These are phyloP conservation scores for Pyrenophora tritici-repentis DNA, from an alignment of 2,329 filamentous ascomycete genomes.

Conservation along the genomic window DNA sequence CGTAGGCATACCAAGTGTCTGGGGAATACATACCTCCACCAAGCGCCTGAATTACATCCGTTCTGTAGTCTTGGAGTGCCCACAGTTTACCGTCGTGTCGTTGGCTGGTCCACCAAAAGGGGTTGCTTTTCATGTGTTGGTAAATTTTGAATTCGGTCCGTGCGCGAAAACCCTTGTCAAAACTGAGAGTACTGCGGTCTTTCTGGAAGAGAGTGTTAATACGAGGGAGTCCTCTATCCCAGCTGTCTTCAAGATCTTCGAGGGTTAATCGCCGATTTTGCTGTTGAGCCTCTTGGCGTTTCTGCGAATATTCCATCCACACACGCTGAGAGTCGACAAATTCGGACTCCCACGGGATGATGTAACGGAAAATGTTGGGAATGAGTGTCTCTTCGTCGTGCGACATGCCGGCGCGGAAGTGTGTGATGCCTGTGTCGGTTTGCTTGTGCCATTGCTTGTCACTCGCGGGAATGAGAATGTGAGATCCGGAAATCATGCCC, in stretches of 20 bases:
- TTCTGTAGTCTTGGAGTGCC: conserved; percentile 93
- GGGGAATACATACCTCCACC: too few relatives aligned
- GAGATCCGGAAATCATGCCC: conserved; percentile 98
- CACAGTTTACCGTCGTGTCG: conserved; percentile 96
- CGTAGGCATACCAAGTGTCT: too few relatives aligned
- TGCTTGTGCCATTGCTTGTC: conserved; percentile 99
- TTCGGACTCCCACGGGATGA: conserved; percentile 98
- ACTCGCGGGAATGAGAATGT: conserved; percentile 95
- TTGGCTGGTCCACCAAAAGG: conserved; percentile 99
- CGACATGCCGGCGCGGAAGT: conserved; percentile 97
- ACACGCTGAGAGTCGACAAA: conserved; percentile 99
- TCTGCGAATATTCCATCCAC: conserved; percentile 99
- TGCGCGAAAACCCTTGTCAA: conserved; percentile 97
- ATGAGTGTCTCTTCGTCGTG: conserved; percentile 98
- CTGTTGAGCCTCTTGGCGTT: conserved; percentile 93
- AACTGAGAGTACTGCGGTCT: conserved; percentile 92
- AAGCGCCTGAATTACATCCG: conserved; percentile 93
- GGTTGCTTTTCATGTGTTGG: conserved; percentile 98
- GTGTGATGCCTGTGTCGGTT: conserved; percentile 94
- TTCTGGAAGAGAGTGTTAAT: conserved; percentile 99
- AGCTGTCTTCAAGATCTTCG: conserved; percentile 96
- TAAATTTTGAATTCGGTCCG: conserved; percentile 98
- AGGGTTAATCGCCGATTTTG: conserved; percentile 93
- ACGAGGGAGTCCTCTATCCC: conserved; percentile 94
- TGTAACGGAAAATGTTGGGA: conserved; percentile 98